phyloP scores from a whole-genome alignment of 148 eudicot species.

The Mesembryanthemum crystallinum region DNA sequence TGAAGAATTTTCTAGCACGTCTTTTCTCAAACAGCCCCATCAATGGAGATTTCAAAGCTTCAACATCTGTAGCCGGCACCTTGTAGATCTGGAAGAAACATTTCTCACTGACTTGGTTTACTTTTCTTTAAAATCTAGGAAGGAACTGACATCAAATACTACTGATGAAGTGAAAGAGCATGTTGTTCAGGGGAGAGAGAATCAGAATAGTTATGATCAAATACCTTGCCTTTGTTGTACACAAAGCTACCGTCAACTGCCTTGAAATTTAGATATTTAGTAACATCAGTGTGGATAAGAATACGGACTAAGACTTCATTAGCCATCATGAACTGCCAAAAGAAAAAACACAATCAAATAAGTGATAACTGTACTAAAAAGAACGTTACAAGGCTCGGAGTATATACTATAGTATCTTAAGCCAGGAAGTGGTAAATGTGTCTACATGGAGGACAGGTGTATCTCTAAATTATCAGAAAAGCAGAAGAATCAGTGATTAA shows the following conservation, averaged over 20 bases:
- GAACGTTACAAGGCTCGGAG: no score
- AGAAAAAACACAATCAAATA: background rate
- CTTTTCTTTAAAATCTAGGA: background rate
- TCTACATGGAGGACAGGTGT: background rate
- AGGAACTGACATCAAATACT: background rate
- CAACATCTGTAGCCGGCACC: constrained; percentile 89
- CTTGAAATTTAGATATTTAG: constrained; percentile 78
- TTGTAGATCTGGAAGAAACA: constrained; percentile 57
- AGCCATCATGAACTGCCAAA: constrained; percentile 82
- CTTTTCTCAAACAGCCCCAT: constrained; percentile 85
- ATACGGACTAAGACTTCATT: constrained; percentile 72
- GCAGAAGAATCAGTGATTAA: no score
- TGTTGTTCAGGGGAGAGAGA: background rate
- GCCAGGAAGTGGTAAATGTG: background rate
- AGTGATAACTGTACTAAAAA: no score
- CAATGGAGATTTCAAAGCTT: constrained; percentile 72
- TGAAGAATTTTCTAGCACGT: constrained; percentile 75
- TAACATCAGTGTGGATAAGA: constrained; percentile 72
- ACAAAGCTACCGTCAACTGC: constrained; percentile 92
- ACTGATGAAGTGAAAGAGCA: no score
- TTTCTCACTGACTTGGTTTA: background rate
- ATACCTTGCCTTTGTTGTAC: constrained; percentile 81
- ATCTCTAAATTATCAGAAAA: background rate
- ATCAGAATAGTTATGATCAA: background rate
- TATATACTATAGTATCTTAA: no score